A percentile compares a stretch with the other conserved stretches of the same genome.
These are phyloP conservation scores for Coemansia sp. DNA, from an alignment of 192 early-diverging fungal genomes.

Conservation along the genomic window DNA sequence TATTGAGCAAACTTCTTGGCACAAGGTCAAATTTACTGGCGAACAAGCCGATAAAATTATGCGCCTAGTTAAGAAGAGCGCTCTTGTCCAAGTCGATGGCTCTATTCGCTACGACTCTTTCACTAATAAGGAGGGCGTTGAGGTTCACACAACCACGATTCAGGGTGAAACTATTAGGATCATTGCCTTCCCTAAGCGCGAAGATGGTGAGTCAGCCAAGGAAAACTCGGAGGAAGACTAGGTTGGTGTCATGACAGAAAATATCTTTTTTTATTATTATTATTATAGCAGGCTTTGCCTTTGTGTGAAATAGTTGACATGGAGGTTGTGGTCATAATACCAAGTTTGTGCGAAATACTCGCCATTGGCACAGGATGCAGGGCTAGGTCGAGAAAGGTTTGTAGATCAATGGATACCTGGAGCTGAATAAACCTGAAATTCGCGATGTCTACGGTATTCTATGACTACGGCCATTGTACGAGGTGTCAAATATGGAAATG, in stretches of 20 bases:
- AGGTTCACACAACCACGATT: conserved; percentile 57
- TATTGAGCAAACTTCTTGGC: conserved; percentile 73
- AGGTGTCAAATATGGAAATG: no score
- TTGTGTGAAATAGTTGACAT: no score
- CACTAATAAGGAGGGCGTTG: conserved; percentile 66
- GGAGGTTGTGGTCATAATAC: no score
- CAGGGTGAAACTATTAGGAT: conserved; percentile 29
- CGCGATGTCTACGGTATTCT: no score
- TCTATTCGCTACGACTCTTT: conserved; percentile 64
- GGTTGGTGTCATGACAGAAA: background rate
- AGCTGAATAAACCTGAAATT: no score
- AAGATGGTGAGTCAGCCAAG: conserved; percentile 6
- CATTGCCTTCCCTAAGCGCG: conserved; percentile 41
- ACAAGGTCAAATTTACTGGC: conserved; percentile 58
- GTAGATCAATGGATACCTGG: no score
- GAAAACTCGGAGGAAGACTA: conserved; percentile 17
- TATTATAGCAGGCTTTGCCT: background rate
- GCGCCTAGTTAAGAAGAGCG: conserved; percentile 62
- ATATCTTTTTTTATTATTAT: background rate
- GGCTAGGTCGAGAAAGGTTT: no score
- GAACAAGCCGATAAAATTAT: conserved; percentile 31
- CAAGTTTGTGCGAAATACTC: no score
- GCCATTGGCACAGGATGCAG: no score
- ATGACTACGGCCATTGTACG: no score
- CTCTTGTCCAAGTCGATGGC: conserved; percentile 69